These are phyloP conservation scores for Lunularia cruciata DNA, from an alignment of 225 moss, liverwort and hornwort genomes.

Conservation along the genomic window DNA sequence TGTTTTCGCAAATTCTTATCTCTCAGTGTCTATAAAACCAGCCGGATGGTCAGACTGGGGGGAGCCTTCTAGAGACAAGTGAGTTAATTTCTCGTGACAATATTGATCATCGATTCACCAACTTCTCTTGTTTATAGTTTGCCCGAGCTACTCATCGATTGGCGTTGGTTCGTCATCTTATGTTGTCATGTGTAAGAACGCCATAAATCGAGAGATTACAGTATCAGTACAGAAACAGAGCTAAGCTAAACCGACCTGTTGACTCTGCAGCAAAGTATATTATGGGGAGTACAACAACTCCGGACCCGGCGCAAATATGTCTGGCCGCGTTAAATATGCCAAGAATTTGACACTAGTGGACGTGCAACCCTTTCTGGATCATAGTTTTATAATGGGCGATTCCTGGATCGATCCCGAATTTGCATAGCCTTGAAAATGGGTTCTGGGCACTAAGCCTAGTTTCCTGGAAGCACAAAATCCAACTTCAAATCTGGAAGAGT, in stretches of 20 bases:
- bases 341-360: slow-evolving; percentile 12
- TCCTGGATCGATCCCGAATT: slow-evolving; percentile 28
- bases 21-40: slow-evolving; percentile 23
- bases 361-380: slow-evolving; percentile 24
- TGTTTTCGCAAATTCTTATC: slow-evolving; percentile 26
- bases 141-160: neutral
- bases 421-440: no score
- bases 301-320: slow-evolving; percentile 30
- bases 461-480: no score
- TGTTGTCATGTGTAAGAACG: no score
- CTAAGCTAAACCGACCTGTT: neutral
- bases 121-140: no score
- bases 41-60: slow-evolving; percentile 38
- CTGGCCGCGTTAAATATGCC: slow-evolving; percentile 21
- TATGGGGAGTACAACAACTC: slow-evolving; percentile 40
- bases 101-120: no score
- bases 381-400: slow-evolving; percentile 28
- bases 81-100: neutral
- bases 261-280: slow-evolving; percentile 24
- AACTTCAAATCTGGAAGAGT: no score
- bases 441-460: no score
- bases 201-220: neutral
- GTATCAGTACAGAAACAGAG: neutral
- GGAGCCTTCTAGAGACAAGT: slow-evolving; percentile 6
- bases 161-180: neutral